Base-by-base conservation (phyloP, 257 asterid genomes). In the Phtheirospermum japonicum region DNA sequence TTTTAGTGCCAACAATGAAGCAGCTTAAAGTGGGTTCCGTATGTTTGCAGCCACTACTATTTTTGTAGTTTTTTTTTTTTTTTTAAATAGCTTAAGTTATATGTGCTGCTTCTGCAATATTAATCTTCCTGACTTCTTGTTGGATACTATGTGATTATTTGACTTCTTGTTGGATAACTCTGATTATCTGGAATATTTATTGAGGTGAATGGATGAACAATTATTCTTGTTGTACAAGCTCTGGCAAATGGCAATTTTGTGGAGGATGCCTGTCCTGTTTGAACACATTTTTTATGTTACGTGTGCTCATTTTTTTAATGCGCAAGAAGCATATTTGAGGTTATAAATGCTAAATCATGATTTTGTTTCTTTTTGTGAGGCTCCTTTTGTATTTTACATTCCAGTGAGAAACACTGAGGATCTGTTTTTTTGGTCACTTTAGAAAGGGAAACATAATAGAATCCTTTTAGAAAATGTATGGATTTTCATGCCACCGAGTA, bases 1-100 rank as follows among this genome's bases (percentile, higher is more conserved):
- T 53, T 48, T 34, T 28, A 59, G 32, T 30, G 63, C 30, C 26
- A 45, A 12, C 4, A 9, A 19, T 57, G 46, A 56, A 75, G 17
- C 17, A 57, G 48, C 59, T 46, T 68, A 26, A 6, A 39, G 46
- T 31, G 43, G n/a, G 50, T 17, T 52, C 30, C 42, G 13, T 14
- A 14, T 3, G 53, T 37, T n/a, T 52, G 37, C 16, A 1, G 13
- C 30, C 53, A 36, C 31, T 10, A 11, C 40, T 5, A 4, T 8
- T 46, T 54, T 4, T 57, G 19, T 57, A n/a, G n/a, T n/a, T n/a
- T n/a, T n/a, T n/a, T n/a, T n/a, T n/a, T n/a, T n/a, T n/a, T n/a
- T n/a, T n/a, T n/a, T n/a, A n/a, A n/a, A n/a, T n/a, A n/a, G n/a
- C n/a, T n/a, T n/a, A n/a, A n/a, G n/a, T n/a, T 11, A 39, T 49